Evolutionary conservation across 2,329 filamentous ascomycete species (phyloP), one percentile per base, ranked within the genome.

Genomic region (Colletotrichum sp.): DNA sequence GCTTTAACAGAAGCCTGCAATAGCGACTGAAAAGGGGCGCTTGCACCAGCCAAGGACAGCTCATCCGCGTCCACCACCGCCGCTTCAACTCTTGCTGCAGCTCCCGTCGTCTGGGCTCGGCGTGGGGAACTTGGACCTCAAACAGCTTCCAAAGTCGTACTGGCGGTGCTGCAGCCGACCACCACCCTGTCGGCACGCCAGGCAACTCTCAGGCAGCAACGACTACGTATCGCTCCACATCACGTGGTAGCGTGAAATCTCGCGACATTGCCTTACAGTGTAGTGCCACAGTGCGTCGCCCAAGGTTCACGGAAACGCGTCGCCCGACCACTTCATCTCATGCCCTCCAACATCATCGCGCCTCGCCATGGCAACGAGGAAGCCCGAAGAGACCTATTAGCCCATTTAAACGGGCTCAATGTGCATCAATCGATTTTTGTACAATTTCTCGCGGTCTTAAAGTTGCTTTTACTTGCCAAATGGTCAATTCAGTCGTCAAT

Each of bases 201-300:
- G 70, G 74, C 74, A 74, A 48, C 39, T 22, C 65, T 75, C 74
- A 76, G 74, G 74, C 74, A 75, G 72, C 66, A 55, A 60, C 52
- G 15, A 27, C 19, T 13, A 68, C 27, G n/a, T 30, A 68, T 36
- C 22, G 30, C 19, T 57, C 34, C 39, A 55, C 70, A 74, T 87
- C 86, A 87, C 85, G 86, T 87, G 86, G 82, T 83, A 85, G 84
- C 86, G 86, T 83, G 86, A 80, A 81, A 83, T 81, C 81, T 86
- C 84, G 85, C 82, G 84, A 80, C 44, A 52, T 52, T 52, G 44
- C 0, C 44, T 77, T 78, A 78, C 80, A 76, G 39, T 77, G 81
- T 78, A 76, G 68, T 52, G 44, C 1, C 80, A 82, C 81, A 78
- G 79, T 79, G 79, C 64, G 68, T 32, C 59, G 66, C 72, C 48